Percentiles rank a stretch among this genome's conserved stretches.
These are phyloP conservation scores for Sordariomycetes sp. DNA, from an alignment of 2,329 filamentous ascomycete genomes.

Conservation along the genomic window DNA sequence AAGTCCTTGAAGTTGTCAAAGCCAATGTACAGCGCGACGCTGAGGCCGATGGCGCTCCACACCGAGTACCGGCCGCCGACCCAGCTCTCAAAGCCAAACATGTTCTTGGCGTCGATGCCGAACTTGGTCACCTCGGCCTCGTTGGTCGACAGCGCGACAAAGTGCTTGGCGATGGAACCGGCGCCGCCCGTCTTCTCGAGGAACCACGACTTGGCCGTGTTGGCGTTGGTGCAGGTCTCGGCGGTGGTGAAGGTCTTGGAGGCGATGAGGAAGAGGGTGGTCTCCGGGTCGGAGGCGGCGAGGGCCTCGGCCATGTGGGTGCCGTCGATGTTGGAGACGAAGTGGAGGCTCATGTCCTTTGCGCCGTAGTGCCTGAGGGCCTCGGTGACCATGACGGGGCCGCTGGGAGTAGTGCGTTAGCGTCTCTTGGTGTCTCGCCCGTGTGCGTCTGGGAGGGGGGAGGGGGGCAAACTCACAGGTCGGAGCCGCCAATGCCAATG, in stretches of 20 bases:
- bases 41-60: conserved; percentile 96
- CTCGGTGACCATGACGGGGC: conserved; percentile 97
- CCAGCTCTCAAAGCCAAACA: conserved; percentile 99
- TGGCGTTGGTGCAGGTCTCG: conserved; percentile 94
- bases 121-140: conserved; percentile 94
- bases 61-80: conserved; percentile 97
- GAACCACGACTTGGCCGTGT: conserved; percentile 96
- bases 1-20: conserved; percentile 98
- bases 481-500: conserved; percentile 93
- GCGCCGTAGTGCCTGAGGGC: conserved; percentile 91
- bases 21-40: conserved; percentile 87
- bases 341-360: conserved; percentile 79
- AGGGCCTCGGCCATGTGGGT: conserved; percentile 95
- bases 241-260: conserved; percentile 99
- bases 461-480: conserved; percentile 65
- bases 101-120: conserved; percentile 96
- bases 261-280: conserved; percentile 94
- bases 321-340: conserved; percentile 98
- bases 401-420: no score
- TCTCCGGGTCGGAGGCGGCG: conserved; percentile 80
- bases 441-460: no score
- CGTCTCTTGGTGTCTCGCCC: no score
- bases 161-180: conserved; percentile 94
- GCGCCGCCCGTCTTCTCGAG: conserved; percentile 63
- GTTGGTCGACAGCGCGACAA: conserved; percentile 95